A percentile compares a stretch with the other conserved stretches of the same genome.
Evolutionary conservation across 768 basidiomycete genomes (phyloP).

Genomic region (Cystofilobasidium bisporidii): DNA sequence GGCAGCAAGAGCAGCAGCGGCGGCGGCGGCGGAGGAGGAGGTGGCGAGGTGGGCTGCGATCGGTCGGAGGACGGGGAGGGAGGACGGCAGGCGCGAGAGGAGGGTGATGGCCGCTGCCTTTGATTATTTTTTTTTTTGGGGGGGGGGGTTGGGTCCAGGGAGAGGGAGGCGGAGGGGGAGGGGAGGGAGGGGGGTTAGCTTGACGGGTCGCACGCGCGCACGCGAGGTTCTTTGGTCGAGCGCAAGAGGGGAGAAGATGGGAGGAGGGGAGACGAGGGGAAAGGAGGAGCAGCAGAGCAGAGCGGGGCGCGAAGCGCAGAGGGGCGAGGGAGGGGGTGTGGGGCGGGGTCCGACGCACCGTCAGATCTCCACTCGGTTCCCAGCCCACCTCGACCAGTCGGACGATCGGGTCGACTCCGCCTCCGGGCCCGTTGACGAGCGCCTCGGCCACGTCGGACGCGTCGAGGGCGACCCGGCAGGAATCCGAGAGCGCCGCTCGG

Average conservation of each 20-base stretch:
- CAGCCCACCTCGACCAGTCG: background rate
- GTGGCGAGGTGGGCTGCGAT: conserved; percentile 18
- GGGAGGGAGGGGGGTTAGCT: too few species aligned
- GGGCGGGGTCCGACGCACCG: too few species aligned
- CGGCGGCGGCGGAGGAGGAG: background rate
- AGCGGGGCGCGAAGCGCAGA: background rate
- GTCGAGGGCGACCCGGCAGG: too few species aligned
- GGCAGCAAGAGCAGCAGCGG: too few species aligned
- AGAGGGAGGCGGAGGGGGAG: too few species aligned
- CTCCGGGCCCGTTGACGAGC: conserved; percentile 7
- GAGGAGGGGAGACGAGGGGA: background rate
- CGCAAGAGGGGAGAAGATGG: background rate
- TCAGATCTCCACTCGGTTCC: background rate
- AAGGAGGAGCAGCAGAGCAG: background rate
- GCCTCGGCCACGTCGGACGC: background rate
- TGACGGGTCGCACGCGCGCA: too few species aligned
- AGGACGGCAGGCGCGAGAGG: conserved; percentile 18
- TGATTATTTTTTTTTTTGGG: too few species aligned
- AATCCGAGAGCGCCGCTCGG: background rate
- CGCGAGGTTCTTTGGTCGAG: too few species aligned
- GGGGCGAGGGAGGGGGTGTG: background rate
- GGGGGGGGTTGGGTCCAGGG: too few species aligned
- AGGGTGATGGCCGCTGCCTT: conserved; percentile 12
- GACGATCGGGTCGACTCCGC: background rate
- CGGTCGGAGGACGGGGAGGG: conserved; percentile 15